Evolutionary conservation across 352 stramenopile species (phyloP), one percentile per base, ranked within the genome.

Genomic region (Phytophthora fragariaefolia): DNA sequence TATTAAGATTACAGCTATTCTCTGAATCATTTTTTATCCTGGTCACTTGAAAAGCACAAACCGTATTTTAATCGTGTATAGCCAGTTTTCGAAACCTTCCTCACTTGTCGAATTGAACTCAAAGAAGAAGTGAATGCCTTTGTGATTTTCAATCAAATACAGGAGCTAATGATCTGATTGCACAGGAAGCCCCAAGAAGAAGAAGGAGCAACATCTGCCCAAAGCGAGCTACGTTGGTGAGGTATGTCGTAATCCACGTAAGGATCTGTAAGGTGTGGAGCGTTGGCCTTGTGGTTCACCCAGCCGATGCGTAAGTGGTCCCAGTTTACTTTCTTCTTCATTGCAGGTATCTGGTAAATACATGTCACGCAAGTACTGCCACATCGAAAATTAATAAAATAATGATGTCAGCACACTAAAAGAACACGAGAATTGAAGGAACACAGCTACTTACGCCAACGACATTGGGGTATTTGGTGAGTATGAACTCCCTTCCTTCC

Each of bases 221-320:
- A 34, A 34, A 63, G 55, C 4, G 22, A 27, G 10, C 4, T 45
- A 26, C 76, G 73, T 27, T 66, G 49, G 58, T 82, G 73, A 3
- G 73, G 61, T 15, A 51, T 52, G 9, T 54, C 27, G 38, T 79
- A 76, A 45, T 73, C 57, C 27, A 77, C 47, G 8, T 60, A 63
- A 13, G 67, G 71, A 7, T 89, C 89, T 18, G 66, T 74, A 3
- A 91, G 85, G 46, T 96, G 69, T 47, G 97, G 90, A 47, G 96
- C 89, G 18, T 73, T 48, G 15, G 78, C 68, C 58, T 97, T 87
- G 22, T 68, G 84, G 42, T 79, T 83, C 63, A 83, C 93, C 63
- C 96, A 97, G 66, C 96, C 87, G 24, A 73, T 69, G 66, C 93
- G 92, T 67, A 97, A 92, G 71, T 98, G 89, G 17, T 92, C 59